Base-by-base conservation (phyloP, 345 rosid genomes). In the Acer saccharum region DNA sequence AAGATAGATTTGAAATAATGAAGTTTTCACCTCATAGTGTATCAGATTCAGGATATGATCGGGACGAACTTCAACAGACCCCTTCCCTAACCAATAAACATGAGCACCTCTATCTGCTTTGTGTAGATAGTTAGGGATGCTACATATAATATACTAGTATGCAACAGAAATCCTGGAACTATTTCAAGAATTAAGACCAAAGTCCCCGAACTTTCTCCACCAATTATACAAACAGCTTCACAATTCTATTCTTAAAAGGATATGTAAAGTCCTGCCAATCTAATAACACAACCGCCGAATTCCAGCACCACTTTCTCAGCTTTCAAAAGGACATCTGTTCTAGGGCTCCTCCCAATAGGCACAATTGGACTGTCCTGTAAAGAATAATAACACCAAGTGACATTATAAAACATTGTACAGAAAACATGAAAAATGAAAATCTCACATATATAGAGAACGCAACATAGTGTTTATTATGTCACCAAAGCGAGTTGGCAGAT, bases 181-280 rank as follows among this genome's bases (percentile, higher is more conserved):
- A 57, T 48, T 25, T 57, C 13, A 72, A 20, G 43, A 43, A 35
- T 48, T 20, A 23, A 6, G 32, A 69, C 1, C 12, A 63, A 70
- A 61, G 35, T 67, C 16, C 71, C 77, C 71, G 39, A 32, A 78
- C 70, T 79, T 58, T 58, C 25, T 75, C 43, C 46, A 74, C 58
- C 69, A 50, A 74, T 74, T 64, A 58, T 35, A 52, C 48, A 9
- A 80, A 29, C 20, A 32, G 68, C 41, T 35, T 76, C 75, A 54
- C 1, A 52, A 64, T 65, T 72, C 17, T 29, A 65, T 71, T 13
- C 68, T 46, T 39, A 21, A 80, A 88, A 96, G 99, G 99, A 96
- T 96, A 96, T 96, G 81, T 96, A 94, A 65, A 96, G 98, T 80
- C 98, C 97, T 71, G 97, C 97, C 82, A 96, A 82, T 90, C 98